Evolutionary conservation across 108 stramenopile genomes (phyloP), one percentile per base, ranked within the genome.

Genomic region (Phaeodactylum tricornutum): DNA sequence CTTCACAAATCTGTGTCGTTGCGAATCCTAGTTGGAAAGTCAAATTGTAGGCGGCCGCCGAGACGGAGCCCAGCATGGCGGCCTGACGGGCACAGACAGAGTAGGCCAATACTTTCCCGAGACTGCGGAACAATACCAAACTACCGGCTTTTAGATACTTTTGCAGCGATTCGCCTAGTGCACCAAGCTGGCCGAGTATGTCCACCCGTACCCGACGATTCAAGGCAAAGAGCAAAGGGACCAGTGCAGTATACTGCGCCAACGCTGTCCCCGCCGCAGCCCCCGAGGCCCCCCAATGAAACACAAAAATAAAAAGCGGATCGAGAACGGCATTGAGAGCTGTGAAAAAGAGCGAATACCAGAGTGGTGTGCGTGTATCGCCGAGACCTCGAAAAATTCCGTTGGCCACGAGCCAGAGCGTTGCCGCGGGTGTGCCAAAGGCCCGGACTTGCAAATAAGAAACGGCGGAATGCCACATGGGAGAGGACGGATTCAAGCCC

Each of bases 301-400:
- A 58, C 3, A 70, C 79, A 55, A 95, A 95, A 33, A 95, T 93
- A 47, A 92, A 92, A 2, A 95, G 37, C 1, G 94, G 91, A 62
- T 92, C 90, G 37, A 95, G 50, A 42, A 81, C 55, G 0, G 69
- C 81, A 70, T 95, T 95, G 49, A 91, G 46, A 0, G 49, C 64
- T 2, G 87, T 87, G 55, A 91, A 91, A 2, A 77, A 21, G 1
- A 92, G 31, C 6, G 84, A 75, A 53, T 89, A 96, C 5, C 63
- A 60, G 50, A 96, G 36, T 2, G 94, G 94, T 0, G 94, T 96
- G 2, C 56, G 14, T 8, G 94, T 96, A 55, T 96, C 92, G 3
- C 94, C 94, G 16, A 93, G 49, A 2, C 94, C 94, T n/a, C 94
- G 82, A 56, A 89, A 96, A 22, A 93, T 81, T 8, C 94, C 92